Percentiles rank a stretch among this genome's conserved stretches.
These are phyloP conservation scores for Xerocomus brunneocitrinus DNA, from an alignment of 768 basidiomycete species.

Conservation along the genomic window DNA sequence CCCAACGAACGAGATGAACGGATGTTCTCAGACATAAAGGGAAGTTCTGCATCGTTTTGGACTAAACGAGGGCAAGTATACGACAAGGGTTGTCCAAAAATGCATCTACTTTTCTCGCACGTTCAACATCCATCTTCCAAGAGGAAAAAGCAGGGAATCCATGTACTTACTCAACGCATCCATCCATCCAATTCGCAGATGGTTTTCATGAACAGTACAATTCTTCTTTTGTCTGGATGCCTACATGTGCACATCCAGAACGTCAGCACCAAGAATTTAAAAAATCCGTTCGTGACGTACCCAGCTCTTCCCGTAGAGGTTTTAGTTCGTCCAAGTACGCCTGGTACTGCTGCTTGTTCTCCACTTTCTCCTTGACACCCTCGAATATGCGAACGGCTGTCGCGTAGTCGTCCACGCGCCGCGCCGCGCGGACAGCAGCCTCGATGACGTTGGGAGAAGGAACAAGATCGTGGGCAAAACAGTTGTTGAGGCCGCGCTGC, in stretches of 20 bases:
- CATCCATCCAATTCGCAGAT: constrained; percentile 7
- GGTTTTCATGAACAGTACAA: constrained; percentile 45
- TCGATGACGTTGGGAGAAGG: constrained; percentile 81
- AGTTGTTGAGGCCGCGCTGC: constrained; percentile 98
- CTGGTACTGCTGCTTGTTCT: constrained; percentile 94
- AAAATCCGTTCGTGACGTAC: constrained; percentile 38
- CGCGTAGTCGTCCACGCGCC: constrained; percentile 94
- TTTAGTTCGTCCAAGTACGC: constrained; percentile 90
- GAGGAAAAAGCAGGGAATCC: background rate
- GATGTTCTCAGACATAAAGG: background rate
- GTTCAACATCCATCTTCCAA: constrained; percentile 1
- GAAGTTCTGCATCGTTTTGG: constrained; percentile 10
- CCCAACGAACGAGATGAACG: background rate
- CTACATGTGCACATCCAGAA: constrained; percentile 26
- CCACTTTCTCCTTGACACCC: constrained; percentile 95
- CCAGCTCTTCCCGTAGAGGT: constrained; percentile 85
- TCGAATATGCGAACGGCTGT: constrained; percentile 96
- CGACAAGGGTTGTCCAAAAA: constrained; percentile 17
- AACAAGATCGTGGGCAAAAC: constrained; percentile 97
- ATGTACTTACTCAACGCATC: constrained; percentile 16
- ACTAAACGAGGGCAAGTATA: constrained; percentile 18
- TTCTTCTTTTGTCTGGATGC: constrained; percentile 61
- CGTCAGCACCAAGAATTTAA: background rate
- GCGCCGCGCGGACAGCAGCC: constrained; percentile 80
- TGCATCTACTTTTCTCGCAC: constrained; percentile 23